These are phyloP conservation scores for Ogataea glucozyma DNA, from an alignment of 805 yeast species.

Conservation along the genomic window DNA sequence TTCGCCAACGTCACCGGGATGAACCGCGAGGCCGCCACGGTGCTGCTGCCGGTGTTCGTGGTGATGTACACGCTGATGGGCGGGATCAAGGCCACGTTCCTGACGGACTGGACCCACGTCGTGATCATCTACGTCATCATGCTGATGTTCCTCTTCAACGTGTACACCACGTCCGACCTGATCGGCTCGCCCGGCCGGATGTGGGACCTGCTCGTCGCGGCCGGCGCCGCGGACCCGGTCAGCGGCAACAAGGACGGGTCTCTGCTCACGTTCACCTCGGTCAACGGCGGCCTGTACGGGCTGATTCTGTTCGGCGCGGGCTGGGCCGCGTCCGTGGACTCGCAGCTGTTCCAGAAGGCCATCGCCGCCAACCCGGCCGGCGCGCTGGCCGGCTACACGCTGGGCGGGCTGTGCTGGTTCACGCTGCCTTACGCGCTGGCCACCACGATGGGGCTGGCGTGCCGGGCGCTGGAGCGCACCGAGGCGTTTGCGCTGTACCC, in stretches of 20 bases:
- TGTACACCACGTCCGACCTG: constrained; percentile 32
- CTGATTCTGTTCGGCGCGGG: constrained; percentile 38
- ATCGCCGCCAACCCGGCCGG: constrained; percentile 44
- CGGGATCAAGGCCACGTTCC: constrained; percentile 43
- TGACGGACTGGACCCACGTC: constrained; percentile 42
- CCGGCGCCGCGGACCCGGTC: constrained; percentile 26
- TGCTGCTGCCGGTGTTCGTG: constrained; percentile 39
- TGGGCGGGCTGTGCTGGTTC: constrained; percentile 50
- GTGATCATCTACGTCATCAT: constrained; percentile 37
- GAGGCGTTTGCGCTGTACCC: constrained; percentile 27
- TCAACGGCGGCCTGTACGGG: constrained; percentile 32
- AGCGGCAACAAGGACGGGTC: constrained; percentile 25
- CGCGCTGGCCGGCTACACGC: constrained; percentile 44
- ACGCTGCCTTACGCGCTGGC: constrained; percentile 42
- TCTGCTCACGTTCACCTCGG: constrained; percentile 29
- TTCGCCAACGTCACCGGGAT: constrained; percentile 37
- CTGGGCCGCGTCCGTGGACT: constrained; percentile 37
- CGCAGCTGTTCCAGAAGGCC: constrained; percentile 39
- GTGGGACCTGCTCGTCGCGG: constrained; percentile 35
- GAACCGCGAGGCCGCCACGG: constrained; percentile 36
- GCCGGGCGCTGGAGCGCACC: constrained; percentile 35
- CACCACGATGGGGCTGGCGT: constrained; percentile 42
- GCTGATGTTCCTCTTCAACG: constrained; percentile 30
- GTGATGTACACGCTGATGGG: constrained; percentile 41
- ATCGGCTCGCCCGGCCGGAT: constrained; percentile 39